Base-by-base conservation (phyloP, 495 filamentous ascomycete genomes). In the Hypoxylon intermedium region DNA sequence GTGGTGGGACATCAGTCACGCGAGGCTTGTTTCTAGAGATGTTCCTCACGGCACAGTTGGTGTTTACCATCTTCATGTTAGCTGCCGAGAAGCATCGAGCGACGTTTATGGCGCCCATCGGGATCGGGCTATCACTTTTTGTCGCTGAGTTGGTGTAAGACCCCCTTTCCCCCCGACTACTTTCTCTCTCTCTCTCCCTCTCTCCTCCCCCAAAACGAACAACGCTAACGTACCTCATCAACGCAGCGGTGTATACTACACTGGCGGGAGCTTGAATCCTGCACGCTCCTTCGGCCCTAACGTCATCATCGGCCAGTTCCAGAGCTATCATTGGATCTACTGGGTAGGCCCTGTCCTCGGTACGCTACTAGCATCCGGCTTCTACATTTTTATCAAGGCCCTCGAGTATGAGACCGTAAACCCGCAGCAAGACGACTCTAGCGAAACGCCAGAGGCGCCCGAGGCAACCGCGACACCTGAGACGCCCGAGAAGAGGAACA, bases 71-170 rank as follows among this genome's bases (percentile, higher is more conserved):
- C 26, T 89, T 93, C 74, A 91, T 95, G 78, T 74, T 94, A 42
- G 90, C 91, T 2, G 87, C 85, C 12, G 90, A 93, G 72, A 94
- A 93, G 74, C 88, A 92, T 71, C 87, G 88, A 64, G 85, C 79
- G 4, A 94, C 91, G 0, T 92, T 83, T 62, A 75, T 92, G 9
- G 91, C 91, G 0, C 91, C 91, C 0, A 79, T 93, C 2, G 90
- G 83, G 0, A 93, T 95, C 60, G 91, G 90, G 3, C 60, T 90
- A 18, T 74, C 87, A 0, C 82, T 94, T 31, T 90, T 92, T 73
- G 77, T 93, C 33, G 78, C 83, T 0, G 82, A 92, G 63, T 56
- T 93, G 41, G 75, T 72, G 89, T 85, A 58, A 7, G 72, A 54
- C n/a, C n/a, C 2, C 31, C 15, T 2, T 24, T 9, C 23, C 45